phyloP scores from a whole-genome alignment of 352 stramenopile species.

The Phytophthora sojae region DNA sequence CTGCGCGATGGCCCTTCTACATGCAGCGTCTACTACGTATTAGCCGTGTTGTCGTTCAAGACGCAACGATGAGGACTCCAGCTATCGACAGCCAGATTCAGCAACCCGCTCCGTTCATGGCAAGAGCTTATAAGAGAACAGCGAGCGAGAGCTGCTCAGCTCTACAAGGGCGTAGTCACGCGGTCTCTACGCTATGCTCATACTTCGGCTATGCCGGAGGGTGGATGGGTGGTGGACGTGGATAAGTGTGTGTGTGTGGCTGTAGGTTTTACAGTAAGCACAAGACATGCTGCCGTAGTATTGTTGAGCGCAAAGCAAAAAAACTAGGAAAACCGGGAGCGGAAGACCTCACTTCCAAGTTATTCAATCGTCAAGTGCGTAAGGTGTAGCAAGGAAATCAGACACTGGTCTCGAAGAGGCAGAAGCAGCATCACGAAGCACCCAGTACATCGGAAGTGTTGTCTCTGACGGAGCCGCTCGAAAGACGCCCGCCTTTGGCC shows the following conservation, averaged over 20 bases:
- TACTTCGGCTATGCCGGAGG: too few relatives aligned
- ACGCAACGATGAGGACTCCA: not conserved
- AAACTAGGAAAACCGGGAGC: not conserved
- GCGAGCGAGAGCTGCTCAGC: conserved; percentile 1
- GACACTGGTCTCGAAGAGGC: not conserved
- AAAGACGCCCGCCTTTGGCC: not conserved
- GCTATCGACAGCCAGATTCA: not conserved
- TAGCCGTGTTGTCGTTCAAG: not conserved
- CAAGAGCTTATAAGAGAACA: conserved; percentile 4
- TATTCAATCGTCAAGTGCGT: conserved; percentile 9
- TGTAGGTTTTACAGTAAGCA: conserved; percentile 13
- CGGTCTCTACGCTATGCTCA: conserved; percentile 7
- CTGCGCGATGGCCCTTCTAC: not conserved
- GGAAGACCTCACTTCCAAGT: not conserved
- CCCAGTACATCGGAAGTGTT: not conserved
- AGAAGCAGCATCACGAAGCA: not conserved
- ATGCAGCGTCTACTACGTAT: not conserved
- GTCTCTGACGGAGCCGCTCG: not conserved
- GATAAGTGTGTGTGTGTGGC: not conserved
- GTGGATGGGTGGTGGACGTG: not conserved
- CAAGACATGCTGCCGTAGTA: conserved; percentile 13
- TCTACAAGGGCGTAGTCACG: conserved; percentile 7
- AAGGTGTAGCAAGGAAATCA: not conserved
- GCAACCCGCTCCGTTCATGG: not conserved
- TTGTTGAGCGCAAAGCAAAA: not conserved